Base-by-base conservation (phyloP, 2,329 filamentous ascomycete species). In the Nothomitra cinnamomea region DNA sequence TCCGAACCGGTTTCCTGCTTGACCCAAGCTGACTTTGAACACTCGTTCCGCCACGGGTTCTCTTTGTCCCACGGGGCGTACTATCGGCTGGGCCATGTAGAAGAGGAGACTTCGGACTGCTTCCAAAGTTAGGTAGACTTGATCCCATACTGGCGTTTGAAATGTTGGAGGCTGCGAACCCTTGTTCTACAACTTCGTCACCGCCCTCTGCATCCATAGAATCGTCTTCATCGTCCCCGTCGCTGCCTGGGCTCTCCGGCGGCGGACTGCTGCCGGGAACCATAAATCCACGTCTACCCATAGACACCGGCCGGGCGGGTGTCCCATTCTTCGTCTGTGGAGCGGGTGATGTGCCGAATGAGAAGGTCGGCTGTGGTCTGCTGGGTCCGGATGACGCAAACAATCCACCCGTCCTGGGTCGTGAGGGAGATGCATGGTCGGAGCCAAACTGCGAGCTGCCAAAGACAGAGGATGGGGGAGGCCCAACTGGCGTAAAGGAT, bases 401-500 rank as follows among this genome's bases (percentile, higher is more conserved):
- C 10, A 35, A 24, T 8, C 24, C 2, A n/a, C 15, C 32, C 19
- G 45, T 10, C 25, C 28, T 49, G 43, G 24, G n/a, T 15, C 45
- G 15, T 1, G 24, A 49, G 15, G 13, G 15, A n/a, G 52, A 28
- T 12, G 21, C 38, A 28, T 40, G 19, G 6, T 25, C 51, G n/a
- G 41, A 17, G 25, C 38, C 36, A 15, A 54, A 38, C 56, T 71
- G 70, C 15, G 77, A 76, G 62, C 70, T 74, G 52, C 72, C 72
- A 58, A 77, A 73, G 19, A 73, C 60, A 43, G 69, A 69, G 5
- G 72, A 71, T 25, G 75, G 73, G 48, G 75, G 75, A 43, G 69
- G 69, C 2, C 73, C 76, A 54, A 71, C 69, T 32, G 77, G 77
- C 21, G 76, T 79, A 53, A 77, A 77, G n/a, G 76, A 78, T 57